A percentile compares a stretch with the other conserved stretches of the same genome.
Evolutionary conservation across 2,329 filamentous ascomycete species (phyloP).

Genomic region (Ophiostoma sp.): DNA sequence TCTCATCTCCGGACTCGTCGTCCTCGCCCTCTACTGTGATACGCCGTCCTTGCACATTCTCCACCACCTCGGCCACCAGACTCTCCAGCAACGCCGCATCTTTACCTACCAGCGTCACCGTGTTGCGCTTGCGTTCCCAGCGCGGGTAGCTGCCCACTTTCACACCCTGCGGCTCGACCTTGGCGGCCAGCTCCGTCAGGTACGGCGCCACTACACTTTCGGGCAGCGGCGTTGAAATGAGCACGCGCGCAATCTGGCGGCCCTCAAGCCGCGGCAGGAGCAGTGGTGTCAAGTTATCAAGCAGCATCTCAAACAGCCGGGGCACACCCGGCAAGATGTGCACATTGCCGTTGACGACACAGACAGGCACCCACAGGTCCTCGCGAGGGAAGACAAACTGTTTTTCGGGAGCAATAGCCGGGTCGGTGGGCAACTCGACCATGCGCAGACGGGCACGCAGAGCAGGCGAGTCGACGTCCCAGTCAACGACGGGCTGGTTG

Average conservation of each 20-base stretch:
- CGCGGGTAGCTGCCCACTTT: conserved; percentile 96
- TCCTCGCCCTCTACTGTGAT: conserved; percentile 72
- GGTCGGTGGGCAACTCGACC: conserved; percentile 81
- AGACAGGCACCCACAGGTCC: conserved; percentile 86
- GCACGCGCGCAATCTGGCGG: conserved; percentile 73
- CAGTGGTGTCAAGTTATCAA: conserved; percentile 72
- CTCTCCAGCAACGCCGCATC: conserved; percentile 76
- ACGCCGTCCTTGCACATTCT: conserved; percentile 71
- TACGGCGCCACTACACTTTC: conserved; percentile 85
- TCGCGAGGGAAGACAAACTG: conserved; percentile 79
- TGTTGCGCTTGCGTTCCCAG: conserved; percentile 85
- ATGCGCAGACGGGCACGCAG: conserved; percentile 84
- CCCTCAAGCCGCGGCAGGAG: conserved; percentile 75
- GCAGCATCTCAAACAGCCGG: conserved; percentile 73
- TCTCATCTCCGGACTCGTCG: conserved; percentile 54
- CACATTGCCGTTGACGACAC: conserved; percentile 86
- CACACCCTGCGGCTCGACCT: conserved; percentile 72
- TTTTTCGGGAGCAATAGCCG: conserved; percentile 60
- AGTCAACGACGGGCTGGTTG: conserved; percentile 73
- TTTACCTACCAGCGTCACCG: conserved; percentile 79
- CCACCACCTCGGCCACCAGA: conserved; percentile 73
- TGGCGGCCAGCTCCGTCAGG: conserved; percentile 74
- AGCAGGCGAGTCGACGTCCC: conserved; percentile 77
- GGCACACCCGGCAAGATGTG: conserved; percentile 93
- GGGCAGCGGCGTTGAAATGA: conserved; percentile 83